Evolutionary conservation across 2,329 filamentous ascomycete genomes (phyloP), one percentile per base, ranked within the genome.

Genomic region (Hypoxylon sp.): DNA sequence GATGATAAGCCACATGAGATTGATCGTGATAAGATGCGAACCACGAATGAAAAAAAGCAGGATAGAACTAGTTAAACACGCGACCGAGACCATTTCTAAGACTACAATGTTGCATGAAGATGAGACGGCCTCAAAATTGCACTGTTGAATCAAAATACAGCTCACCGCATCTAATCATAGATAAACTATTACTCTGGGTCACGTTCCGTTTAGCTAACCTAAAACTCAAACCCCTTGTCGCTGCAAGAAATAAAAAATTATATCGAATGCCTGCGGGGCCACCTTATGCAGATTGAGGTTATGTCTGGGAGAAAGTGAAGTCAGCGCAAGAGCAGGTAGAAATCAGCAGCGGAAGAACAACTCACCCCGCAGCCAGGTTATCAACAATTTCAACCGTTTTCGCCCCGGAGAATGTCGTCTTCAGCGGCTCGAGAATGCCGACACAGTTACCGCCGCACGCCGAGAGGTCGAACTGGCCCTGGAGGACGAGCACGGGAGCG

Each of bases 361-460:
- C 72, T 71, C 46, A 75, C 73, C 73, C 73, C 17, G 73, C 62
- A 6, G 71, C 70, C 20, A 75, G 52, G 59, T 74, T 53, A 50
- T 75, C 73, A n/a, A 75, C 67, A 1, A 67, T 72, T 58, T 72
- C 64, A 5, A 75, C 63, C 3, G 41, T 64, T 44, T 53, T 56
- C 5, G 70, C 67, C 1, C 65, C 59, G 4, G 66, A 51, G 32
- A 75, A 72, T n/a, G 68, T 57, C 1, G 34, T 51, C 32, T 46
- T 62, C 0, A 71, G 44, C 1, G 20, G 46, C 6, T 70, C 64
- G 11, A 75, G 56, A 3, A 73, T 39, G 3, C 73, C 73, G 5
- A 70, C 58, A 19, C 73, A 75, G 28, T 75, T 66, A 1, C 73
- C 73, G 1, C 73, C 73, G 52, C 73, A 75, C 4, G 72, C 73